Evolutionary conservation across 768 basidiomycete species (phyloP), one percentile per base, ranked within the genome.

Genomic region (Obba rivulosa): DNA sequence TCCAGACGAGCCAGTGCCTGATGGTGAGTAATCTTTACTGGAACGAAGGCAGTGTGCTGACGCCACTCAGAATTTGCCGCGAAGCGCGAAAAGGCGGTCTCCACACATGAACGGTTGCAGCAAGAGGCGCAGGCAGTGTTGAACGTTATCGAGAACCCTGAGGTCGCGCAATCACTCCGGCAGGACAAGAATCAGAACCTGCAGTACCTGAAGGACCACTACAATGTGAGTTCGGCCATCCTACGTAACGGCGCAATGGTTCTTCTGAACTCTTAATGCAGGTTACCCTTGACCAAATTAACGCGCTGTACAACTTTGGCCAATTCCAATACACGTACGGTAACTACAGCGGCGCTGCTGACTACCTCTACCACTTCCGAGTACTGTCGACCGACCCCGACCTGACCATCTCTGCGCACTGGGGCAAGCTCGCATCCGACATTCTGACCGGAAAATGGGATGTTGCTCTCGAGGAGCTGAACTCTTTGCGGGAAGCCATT

Each of bases 281-380:
- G 95, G 81, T 99, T 49, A 92, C 88, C 14, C 73, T 93, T 51
- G 93, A 95, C 50, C 91, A 96, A 80, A 96, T 98, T 64, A 89
- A 85, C 37, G 89, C 90, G 1, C 74, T 99, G 8, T 98, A 99
- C 75, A 92, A 93, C 71, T 97, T 95, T 69, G 96, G 96, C 46
- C 88, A 97, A 63, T 98, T 94, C 74, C 94, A 96, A 71, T 99
- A 92, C 70, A 90, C 95, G n/a, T 91, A 91, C 66, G 96, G 96
- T 38, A 92, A 92, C 68, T 99, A 99, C 74, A 86, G 84, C 59
- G 90, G 90, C 42, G 93, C 96, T 14, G 93, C 94, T 41, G 92
- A 97, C 68, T 98, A 96, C 71, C 77, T 99, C 48, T 97, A 98
- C 75, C 95, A 98, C 65, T 99, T 98, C 78, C 91, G 94, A 48